Conservation (phyloP, 1,284 basidiomycete species). For the Ganoderma meredithae region DNA sequence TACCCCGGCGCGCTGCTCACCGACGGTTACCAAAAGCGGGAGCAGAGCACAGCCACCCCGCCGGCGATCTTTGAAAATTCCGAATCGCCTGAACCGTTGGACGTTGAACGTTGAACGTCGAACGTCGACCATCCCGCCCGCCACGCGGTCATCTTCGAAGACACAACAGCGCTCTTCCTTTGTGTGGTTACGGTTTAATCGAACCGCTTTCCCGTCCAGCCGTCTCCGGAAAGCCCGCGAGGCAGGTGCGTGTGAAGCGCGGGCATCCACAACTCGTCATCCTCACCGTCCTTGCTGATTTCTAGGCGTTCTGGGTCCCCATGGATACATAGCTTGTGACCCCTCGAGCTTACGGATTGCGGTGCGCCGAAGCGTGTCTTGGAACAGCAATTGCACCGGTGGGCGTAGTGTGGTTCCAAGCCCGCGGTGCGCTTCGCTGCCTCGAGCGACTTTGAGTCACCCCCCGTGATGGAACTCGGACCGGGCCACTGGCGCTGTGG, state of each 20-base stretch:
- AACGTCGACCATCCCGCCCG: not conserved
- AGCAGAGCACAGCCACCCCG: not conserved
- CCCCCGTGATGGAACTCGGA: not conserved
- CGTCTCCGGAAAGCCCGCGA: constrained; percentile 1
- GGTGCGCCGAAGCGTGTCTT: not conserved
- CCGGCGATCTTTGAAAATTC: not conserved
- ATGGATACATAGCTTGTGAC: not conserved
- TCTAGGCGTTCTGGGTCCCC: not conserved
- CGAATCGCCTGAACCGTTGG: too few species aligned
- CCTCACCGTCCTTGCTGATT: not conserved
- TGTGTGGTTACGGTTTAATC: not conserved
- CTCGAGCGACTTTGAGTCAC: not conserved
- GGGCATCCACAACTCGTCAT: not conserved
- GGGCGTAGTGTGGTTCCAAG: not conserved
- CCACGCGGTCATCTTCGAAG: not conserved
- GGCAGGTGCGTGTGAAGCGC: not conserved
- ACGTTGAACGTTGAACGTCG: not conserved
- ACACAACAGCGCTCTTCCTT: not conserved
- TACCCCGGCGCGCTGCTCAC: not conserved
- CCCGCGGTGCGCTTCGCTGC: not conserved
- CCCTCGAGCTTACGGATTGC: not conserved
- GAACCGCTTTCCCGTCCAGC: not conserved
- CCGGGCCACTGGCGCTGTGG: not conserved
- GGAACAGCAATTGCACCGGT: not conserved
- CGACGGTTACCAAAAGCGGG: not conserved